Base-by-base conservation (phyloP, 169 alveolate genomes). In the Amoebophrya sp. region DNA sequence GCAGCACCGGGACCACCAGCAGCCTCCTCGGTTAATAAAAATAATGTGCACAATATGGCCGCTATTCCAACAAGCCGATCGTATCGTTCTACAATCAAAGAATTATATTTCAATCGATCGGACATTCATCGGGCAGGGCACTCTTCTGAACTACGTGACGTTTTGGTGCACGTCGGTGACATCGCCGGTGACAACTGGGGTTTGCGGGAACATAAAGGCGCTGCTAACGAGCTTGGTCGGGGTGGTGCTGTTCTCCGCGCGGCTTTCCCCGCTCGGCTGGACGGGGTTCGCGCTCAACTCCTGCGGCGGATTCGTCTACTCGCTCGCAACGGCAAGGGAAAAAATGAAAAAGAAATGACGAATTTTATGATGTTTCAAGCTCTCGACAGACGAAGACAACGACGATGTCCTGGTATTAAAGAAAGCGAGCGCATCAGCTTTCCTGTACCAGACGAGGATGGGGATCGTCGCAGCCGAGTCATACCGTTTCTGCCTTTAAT, bases 121-220 rank as follows among this genome's bases (percentile, higher is more conserved):
- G n/a, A n/a, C n/a, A n/a, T n/a, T n/a, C n/a, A n/a, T n/a, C n/a
- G n/a, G n/a, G n/a, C 10, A 58, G 78, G 78, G 78, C 2, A 58
- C 78, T 4, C 78, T 58, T 29, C 78, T 58, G 78, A 58, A 58
- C 78, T 58, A 23, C 78, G 78, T 58, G 34, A 58, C 78, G 78
- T 58, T 58, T 29, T 58, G 78, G 78, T 58, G 78, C 78, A 58
- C 78, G 10, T 58, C 78, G 78, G 78, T 58, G 78, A 58, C 78
- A n/a, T 23, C 39, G 10, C 78, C 78, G 78, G 78, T 58, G 26
- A 58, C 78, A 4, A 58, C 78, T 13, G 78, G 78, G 34, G 78
- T 58, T 16, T 58, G 78, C 23, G 78, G 78, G 34, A 58, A 58
- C 34, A 58, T 58, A 4, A 58, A 58, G 34, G 78, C 78, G 7